Base-by-base conservation (phyloP, 768 basidiomycete genomes). In the Rhizopogon roseolus region DNA sequence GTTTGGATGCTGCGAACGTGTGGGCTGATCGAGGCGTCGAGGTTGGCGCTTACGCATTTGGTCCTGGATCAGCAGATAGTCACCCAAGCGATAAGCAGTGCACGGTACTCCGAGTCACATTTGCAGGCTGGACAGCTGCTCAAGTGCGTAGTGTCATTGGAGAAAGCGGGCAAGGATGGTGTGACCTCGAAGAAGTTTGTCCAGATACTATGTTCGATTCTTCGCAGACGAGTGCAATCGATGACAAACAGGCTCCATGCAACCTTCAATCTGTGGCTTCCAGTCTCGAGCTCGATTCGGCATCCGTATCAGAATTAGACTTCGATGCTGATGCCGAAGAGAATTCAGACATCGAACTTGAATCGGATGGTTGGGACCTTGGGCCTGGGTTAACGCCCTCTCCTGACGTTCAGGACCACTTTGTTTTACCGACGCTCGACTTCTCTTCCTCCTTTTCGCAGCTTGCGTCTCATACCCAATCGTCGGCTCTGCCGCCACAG, bases 391-490 rank as follows among this genome's bases (percentile, higher is more conserved):
- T 60, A 7, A 58, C 56, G 41, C 36, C 37, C 9, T 50, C 56
- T 2, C 55, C 56, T 8, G 85, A 89, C 61, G 80, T 85, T 10
- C 73, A 86, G 3, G 72, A 80, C 17, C 88, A 88, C 3, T 80
- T 94, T 54, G 68, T 93, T 10, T 71, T 92, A n/a, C 90, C 90
- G 5, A 87, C 82, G 1, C 76, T 91, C 50, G 88, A 90, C 64
- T 79, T 88, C 57, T 86, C 87, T 0, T 77, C 82, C 5, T 68
- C 75, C 7, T 79, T 78, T 27, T 40, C 59, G 13, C 52, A 49
- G 7, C 49, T 53, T 7, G 28, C 43, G 17, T 27, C 51, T 25
- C 38, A 50, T 38, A 52, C 52, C 29, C 28, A 44, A 13, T 22
- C 39, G 17, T 16, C 14, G 54, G 41, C 55, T 0, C 28, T 36